Base-by-base conservation (phyloP, 116 monocot species). In the Zostera marina region DNA sequence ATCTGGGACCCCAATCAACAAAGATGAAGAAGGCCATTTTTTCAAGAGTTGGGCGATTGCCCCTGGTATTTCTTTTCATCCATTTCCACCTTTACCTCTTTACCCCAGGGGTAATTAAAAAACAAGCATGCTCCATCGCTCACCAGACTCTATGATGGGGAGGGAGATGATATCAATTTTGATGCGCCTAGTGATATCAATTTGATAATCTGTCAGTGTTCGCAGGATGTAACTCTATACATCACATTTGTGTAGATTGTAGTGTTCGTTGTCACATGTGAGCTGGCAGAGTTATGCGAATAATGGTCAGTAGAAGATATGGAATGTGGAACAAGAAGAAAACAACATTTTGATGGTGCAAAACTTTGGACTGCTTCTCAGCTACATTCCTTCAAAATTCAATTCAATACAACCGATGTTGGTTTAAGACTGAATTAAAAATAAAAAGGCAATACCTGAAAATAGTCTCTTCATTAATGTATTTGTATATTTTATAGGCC, bases 1-100 rank as follows among this genome's bases (percentile, higher is more conserved):
- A 52, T 40, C 59, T 2, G 71, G 71, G 7, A 71, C 71, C 2
- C 58, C 70, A 8, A 41, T n/a, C 3, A 24, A 49, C 42, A 13
- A 1, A 41, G 60, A 63, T 44, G 16, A 41, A 42, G 15, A 20
- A 1, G 19, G 22, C 49, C 23, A 44, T 13, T 8, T 11, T 42
- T 49, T 47, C 13, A 43, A 9, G n/a, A 45, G n/a, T 21, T 71
- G 71, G 71, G 20, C n/a, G 22, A 44, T 65, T 40, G 71, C 64
- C 20, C 71, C 71, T 25, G 71, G 71, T 42, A 59, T 65, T 58
- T 53, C 71, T 21, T 71, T 71, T 41, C 64, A 71, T 44, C 71
- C 71, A 20, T 71, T 64, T 38, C 71, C 71, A 12, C 71, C 71
- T 43, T 22, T 71, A 26, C 71, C 71, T 1, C 32, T 58, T 41